Percentiles rank a stretch among this genome's conserved stretches.
Evolutionary conservation across 371 early-diverging fungal species (phyloP).

Genomic region (Lichtheimia ramosa): DNA sequence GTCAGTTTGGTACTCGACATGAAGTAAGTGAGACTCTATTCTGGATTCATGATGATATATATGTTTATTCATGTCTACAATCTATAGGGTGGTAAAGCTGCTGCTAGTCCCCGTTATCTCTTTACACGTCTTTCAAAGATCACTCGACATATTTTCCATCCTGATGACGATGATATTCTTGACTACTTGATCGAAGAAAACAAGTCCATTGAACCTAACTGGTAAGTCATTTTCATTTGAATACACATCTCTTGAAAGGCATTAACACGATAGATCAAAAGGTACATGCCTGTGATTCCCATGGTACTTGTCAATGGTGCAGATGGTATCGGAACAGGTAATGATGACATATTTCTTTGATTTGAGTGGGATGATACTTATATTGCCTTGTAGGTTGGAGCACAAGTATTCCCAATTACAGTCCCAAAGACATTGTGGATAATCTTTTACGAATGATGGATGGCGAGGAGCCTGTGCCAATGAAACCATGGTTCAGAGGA

Average conservation of each 20-base stretch:
- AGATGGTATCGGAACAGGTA: slow-evolving; percentile 98
- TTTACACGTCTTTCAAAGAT: slow-evolving; percentile 83
- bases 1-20: slow-evolving; percentile 98
- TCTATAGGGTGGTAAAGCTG: slow-evolving; percentile 94
- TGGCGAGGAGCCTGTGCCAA: slow-evolving; percentile 70
- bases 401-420: slow-evolving; percentile 82
- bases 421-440: slow-evolving; percentile 92
- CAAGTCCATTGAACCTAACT: slow-evolving; percentile 94
- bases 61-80: not conserved
- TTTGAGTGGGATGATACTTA: not conserved
- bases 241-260: not conserved
- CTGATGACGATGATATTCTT: slow-evolving; percentile 89
- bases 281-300: slow-evolving; percentile 96
- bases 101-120: slow-evolving; percentile 98
- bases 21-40: slow-evolving; percentile 35
- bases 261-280: slow-evolving; percentile 9
- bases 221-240: slow-evolving; percentile 45
- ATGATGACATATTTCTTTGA: not conserved
- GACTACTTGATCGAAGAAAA: slow-evolving; percentile 95
- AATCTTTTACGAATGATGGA: slow-evolving; percentile 90
- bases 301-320: slow-evolving; percentile 98
- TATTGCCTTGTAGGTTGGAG: slow-evolving; percentile 61
- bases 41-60: not conserved
- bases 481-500: slow-evolving; percentile 98
- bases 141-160: slow-evolving; percentile 86